phyloP scores from a whole-genome alignment of 768 basidiomycete genomes.

The Termitomyces sp. region DNA sequence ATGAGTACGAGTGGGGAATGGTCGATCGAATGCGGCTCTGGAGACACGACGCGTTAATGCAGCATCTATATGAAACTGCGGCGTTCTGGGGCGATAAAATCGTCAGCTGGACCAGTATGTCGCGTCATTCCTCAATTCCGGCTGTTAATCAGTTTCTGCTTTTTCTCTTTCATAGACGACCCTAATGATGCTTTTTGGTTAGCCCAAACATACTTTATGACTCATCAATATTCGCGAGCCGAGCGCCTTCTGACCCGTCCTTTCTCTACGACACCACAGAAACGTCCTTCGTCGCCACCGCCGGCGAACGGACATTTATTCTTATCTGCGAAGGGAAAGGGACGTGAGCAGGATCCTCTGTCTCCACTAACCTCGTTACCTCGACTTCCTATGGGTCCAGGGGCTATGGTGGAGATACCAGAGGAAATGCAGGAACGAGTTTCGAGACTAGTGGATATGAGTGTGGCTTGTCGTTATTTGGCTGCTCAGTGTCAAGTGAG shows the following conservation, averaged over 20 bases:
- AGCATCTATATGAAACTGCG: slow-evolving; percentile 95
- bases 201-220: slow-evolving; percentile 95
- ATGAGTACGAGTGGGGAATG: slow-evolving; percentile 72
- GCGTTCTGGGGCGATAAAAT: slow-evolving; percentile 99
- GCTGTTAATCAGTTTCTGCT: background rate
- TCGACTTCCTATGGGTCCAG: slow-evolving; percentile 66
- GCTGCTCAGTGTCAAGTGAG: slow-evolving; percentile 90
- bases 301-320: slow-evolving; percentile 37
- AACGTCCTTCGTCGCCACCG: slow-evolving; percentile 26
- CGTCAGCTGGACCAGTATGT: slow-evolving; percentile 89
- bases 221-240: slow-evolving; percentile 90
- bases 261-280: slow-evolving; percentile 52
- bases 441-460: slow-evolving; percentile 86
- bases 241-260: slow-evolving; percentile 88
- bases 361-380: slow-evolving; percentile 31
- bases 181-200: slow-evolving; percentile 99
- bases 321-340: slow-evolving; percentile 51
- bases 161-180: slow-evolving; percentile 51
- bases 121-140: slow-evolving; percentile 13
- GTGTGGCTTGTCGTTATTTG: slow-evolving; percentile 92
- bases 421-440: slow-evolving; percentile 59
- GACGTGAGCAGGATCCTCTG: slow-evolving; percentile 42
- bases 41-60: slow-evolving; percentile 98
- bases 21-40: slow-evolving; percentile 95
- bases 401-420: slow-evolving; percentile 64